Conservation (phyloP, 2,329 filamentous ascomycete genomes). For the Coleophoma cylindrospora region DNA sequence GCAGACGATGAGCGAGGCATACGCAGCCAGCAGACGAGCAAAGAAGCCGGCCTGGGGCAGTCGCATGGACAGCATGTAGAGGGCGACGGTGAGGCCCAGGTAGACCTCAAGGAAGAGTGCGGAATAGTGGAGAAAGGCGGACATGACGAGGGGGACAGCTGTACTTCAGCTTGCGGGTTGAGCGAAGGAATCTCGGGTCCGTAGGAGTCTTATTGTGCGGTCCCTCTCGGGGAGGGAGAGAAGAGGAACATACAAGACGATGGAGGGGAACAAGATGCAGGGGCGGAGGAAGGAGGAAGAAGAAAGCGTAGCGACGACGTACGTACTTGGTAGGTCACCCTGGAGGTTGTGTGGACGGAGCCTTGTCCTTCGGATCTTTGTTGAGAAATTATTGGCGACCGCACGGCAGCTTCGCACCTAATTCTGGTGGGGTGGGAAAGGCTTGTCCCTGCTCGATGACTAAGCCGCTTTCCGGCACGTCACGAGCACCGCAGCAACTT, state of each 20-base stretch:
- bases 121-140: conserved; percentile 25
- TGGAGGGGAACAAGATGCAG: conserved; percentile 1
- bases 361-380: background rate
- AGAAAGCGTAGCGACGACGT: background rate
- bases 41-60: conserved; percentile 59
- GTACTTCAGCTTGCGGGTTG: background rate
- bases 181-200: background rate
- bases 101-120: conserved; percentile 47
- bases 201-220: conserved; percentile 2
- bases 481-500: too few species aligned
- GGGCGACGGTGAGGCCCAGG: conserved; percentile 41
- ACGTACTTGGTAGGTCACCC: background rate
- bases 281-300: conserved; percentile 1
- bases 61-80: conserved; percentile 59
- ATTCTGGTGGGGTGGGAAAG: too few species aligned
- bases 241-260: conserved; percentile 14
- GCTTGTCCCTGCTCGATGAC: too few species aligned
- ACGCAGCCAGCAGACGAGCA: conserved; percentile 63
- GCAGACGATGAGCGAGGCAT: conserved; percentile 54
- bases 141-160: conserved; percentile 14
- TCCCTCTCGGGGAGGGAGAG: conserved; percentile 24
- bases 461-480: too few species aligned
- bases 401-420: background rate
- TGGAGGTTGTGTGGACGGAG: background rate
- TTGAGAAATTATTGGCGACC: conserved; percentile 4